Base-by-base conservation (phyloP, 2,329 filamentous ascomycete genomes). In the Trichoderma atrobrunneum region DNA sequence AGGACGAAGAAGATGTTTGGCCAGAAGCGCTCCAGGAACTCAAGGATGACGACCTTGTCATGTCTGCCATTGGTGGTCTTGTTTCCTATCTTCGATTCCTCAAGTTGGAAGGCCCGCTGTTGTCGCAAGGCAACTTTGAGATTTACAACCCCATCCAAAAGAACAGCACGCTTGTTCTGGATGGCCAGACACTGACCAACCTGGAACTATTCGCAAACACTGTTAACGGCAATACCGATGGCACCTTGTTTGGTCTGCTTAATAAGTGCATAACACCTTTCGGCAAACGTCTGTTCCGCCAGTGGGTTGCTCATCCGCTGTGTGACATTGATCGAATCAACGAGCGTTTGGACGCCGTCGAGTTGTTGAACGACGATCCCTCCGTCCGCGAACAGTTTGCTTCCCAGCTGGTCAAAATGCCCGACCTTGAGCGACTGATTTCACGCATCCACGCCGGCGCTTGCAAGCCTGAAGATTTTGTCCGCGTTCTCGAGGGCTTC, bases 231-330 rank as follows among this genome's bases (percentile, higher is more conserved):
- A 90, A 93, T 16, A 80, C 87, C 0, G 92, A 97, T 51, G 96
- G 96, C 7, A 98, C 96, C 0, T 84, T 99, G 1, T 99, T 98
- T 81, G 89, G 88, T 66, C 89, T 99, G 74, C 88, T 99, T 67
- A 98, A 99, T 80, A 90, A 94, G 66, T 99, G 96, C 79, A 92
- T 98, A 74, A 98, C 96, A 4, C 95, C 96, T 0, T 99, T 99
- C 79, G 96, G 96, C 72, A 99, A 99, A 83, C 92, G 96, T 12
- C 90, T 97, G 80, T 94, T 99, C 81, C 92, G 95, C 70, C 94
- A 97, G 80, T 99, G 96, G 96, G 92, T 99, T 3, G 98, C 95
- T 78, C 96, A 99, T 81, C 96, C 96, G 3, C 86, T 99, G 16
- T 94, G 94, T 79, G 92, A 97, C 81, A 91, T 93, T 7, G 84